Evolutionary conservation across 2,329 filamentous ascomycete species (phyloP), one percentile per base, ranked within the genome.

Genomic region (Escovopsis sp.): DNA sequence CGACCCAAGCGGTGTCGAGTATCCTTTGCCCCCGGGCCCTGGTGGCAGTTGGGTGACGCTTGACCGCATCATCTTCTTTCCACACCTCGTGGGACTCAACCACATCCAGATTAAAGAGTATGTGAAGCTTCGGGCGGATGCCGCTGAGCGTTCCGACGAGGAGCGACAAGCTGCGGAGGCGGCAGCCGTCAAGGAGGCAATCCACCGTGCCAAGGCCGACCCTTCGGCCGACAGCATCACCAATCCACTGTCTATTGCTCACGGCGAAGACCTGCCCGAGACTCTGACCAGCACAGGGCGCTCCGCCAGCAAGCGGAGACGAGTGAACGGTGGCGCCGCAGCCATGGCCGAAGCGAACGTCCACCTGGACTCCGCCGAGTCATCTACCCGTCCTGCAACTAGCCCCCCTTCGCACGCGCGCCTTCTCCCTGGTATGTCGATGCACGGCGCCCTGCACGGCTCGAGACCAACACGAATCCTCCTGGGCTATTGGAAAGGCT

Each of bases 1-100:
- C 11, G 64, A 70, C 10, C 52, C 61, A 3, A 61, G 78, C 26
- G 60, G 66, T 6, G 54, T 62, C 35, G 60, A 65, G 26, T 66
- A 66, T 53, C 61, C 72, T 30, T 51, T 75, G 4, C 75, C 74
- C 1, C 68, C 72, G 3, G 75, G 74, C 1, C 72, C 74, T 2
- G 75, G 75, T 19, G 75, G 73, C 42, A 77, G 73, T 53, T 80
- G 75, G 75, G 73, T 79, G 23, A 78, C 74, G 0, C 79, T 79
- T 49, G 71, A 77, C 44, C 65, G 72, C 18, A 66, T 79, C 28
- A 67, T 76, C 19, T 79, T 80, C 50, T 69, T 72, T 3, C 55
- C 68, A 7, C 73, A 77, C 44, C 67, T 80, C 0, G 60, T 72
- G 12, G 67, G 67, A 3, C 59, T 77, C 4, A 69, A 73, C 41